Evolutionary conservation across 805 yeast genomes (phyloP).

Genomic region (Pichia insulana): DNA sequence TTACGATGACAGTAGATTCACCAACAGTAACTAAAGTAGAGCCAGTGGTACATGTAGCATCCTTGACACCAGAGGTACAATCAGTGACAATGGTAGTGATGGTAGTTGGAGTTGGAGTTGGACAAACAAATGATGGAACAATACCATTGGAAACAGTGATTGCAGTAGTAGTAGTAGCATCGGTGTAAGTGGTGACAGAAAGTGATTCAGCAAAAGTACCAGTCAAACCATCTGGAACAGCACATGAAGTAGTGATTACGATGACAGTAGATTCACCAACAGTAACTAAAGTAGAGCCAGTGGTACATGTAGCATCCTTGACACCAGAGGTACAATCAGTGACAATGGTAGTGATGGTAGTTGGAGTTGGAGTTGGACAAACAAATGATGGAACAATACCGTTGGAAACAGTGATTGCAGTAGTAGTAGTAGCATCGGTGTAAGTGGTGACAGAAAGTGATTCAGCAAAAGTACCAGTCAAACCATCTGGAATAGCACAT

Average conservation of each 20-base stretch:
- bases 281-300: not conserved
- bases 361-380: slow-evolving; percentile 9
- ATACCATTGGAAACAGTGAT: slow-evolving; percentile 5
- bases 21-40: no score
- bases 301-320: not conserved
- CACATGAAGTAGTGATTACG: slow-evolving; percentile 9
- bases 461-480: slow-evolving; percentile 2
- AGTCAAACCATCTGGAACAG: slow-evolving; percentile 1
- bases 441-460: not conserved
- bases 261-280: not conserved
- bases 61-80: no score
- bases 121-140: slow-evolving; percentile 3
- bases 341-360: not conserved
- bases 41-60: no score
- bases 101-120: slow-evolving; percentile 7
- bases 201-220: slow-evolving; percentile 8
- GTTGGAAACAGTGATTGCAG: slow-evolving; percentile 1
- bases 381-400: not conserved
- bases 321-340: slow-evolving; percentile 4
- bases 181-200: not conserved
- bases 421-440: not conserved
- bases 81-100: no score
- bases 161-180: not conserved
- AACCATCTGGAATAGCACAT: not conserved
- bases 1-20: no score